Evolutionary conservation across 495 filamentous ascomycete species (phyloP), one percentile per base, ranked within the genome.

Genomic region (Bombardia bombarda): DNA sequence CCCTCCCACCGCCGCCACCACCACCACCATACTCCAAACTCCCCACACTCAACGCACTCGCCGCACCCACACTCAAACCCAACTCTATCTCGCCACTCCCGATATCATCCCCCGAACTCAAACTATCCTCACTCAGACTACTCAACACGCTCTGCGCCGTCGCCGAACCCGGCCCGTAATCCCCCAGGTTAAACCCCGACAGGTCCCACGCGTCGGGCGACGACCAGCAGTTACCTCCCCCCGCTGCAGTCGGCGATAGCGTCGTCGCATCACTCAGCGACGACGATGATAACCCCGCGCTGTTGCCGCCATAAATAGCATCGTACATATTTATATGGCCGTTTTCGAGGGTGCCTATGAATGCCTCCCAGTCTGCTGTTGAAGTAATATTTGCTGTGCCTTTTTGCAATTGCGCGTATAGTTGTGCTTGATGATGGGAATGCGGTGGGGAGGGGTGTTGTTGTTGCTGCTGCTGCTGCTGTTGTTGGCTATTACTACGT

Each of bases 311-410:
- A 53, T 90, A 90, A 40, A 90, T 87, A 8, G 82, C 79, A 48
- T 85, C 86, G 70, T 88, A 92, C 8, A 90, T 79, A 55, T 87
- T 90, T 13, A 80, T 78, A 52, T 77, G 78, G 4, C 83, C 86
- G 25, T 79, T 78, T 46, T 92, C 87, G 64, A 94, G 78, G 26
- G 79, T 79, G 31, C 81, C 79, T 14, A 90, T 68, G 1, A 92
- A 72, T 10, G 79, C 75, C 56, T 90, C 86, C 87, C 87, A 92
- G 47, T 90, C 86, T 1, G 78, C 69, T 41, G 79, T 61, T 2
- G 79, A 77, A 30, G 34, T 45, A 33, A 20, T 21, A 24, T 24
- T 50, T 19, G 46, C n/a, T n/a, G n/a, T 38, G 3, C 41, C 53
- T 36, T 68, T 66, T 8, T 61, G 57, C 7, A 55, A 21, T 8